Base-by-base conservation (phyloP, 2,329 filamentous ascomycete species). In the Drechslerella dactyloides region DNA sequence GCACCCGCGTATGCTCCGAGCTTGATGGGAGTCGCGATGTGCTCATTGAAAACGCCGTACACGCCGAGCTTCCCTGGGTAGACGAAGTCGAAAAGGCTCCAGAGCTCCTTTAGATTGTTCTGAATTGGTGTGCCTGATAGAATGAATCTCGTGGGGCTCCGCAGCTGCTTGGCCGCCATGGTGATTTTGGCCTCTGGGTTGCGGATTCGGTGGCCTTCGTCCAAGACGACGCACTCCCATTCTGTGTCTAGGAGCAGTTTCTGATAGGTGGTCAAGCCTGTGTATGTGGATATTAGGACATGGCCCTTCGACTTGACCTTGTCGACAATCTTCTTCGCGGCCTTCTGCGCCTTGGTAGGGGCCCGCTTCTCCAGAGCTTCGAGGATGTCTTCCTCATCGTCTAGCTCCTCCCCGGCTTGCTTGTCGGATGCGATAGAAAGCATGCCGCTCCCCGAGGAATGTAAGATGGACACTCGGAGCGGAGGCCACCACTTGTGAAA, bases 401-500 rank as follows among this genome's bases (percentile, higher is more conserved):
- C 72, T 11, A 73, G 51, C 1, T 63, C 21, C 77, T 79, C 30
- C 86, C 85, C 79, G 55, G 84, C 83, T 35, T 82, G 83, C 64
- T 82, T 82, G 77, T 88, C 87, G 55, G 81, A 82, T 50, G 82
- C 81, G 23, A 96, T 83, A 74, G 96, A 92, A 59, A 97, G 82
- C 93, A 99, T 97, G 17, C 94, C 96, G 78, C 92, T 97, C 1
- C 94, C 94, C 2, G 94, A 97, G 0, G 91, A 91, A 78, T 99
- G 94, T 54, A 99, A 80, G 73, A 99, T 97, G 0, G 93, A 96
- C 3, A 99, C 94, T 46, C 96, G 86, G 33, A 99, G 83, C n/a
- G 94, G 89, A n/a, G 94, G 94, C 96, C 96, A 99, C 96, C 96
- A 99, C 11, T 89, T 87, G 80, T 99, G 96, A 76, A 99, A 97